A percentile compares a stretch with the other conserved stretches of the same genome.
phyloP scores from a whole-genome alignment of 2,329 filamentous ascomycete genomes.

The Teratosphaeria destructans region DNA sequence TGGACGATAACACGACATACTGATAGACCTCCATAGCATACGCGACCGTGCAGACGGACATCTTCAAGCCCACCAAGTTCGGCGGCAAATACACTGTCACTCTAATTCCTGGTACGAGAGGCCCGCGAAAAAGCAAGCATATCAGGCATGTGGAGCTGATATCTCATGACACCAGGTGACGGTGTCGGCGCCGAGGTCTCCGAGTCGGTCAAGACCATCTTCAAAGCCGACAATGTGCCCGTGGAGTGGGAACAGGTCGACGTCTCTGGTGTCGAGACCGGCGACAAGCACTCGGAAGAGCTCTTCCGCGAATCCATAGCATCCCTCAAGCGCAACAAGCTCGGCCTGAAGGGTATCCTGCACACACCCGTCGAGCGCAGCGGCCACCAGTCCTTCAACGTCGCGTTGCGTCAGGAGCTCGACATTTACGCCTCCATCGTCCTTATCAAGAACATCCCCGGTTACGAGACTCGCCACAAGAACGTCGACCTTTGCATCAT shows the following conservation, averaged over 20 bases:
- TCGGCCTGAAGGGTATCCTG: slow-evolving; percentile 96
- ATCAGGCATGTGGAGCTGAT: slow-evolving; percentile 1
- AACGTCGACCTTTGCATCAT: slow-evolving; percentile 98
- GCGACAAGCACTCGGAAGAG: slow-evolving; percentile 80
- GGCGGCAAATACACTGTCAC: slow-evolving; percentile 99
- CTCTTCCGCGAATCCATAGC: slow-evolving; percentile 92
- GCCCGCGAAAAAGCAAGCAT: slow-evolving; percentile 14
- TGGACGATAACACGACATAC: slow-evolving; percentile 5
- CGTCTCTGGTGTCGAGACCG: slow-evolving; percentile 79
- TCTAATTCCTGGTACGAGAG: slow-evolving; percentile 70
- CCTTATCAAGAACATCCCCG: slow-evolving; percentile 98
- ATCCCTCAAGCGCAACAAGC: slow-evolving; percentile 95
- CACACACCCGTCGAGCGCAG: slow-evolving; percentile 95
- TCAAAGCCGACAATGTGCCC: slow-evolving; percentile 98
- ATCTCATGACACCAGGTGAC: slow-evolving; percentile 47
- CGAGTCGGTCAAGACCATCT: slow-evolving; percentile 96
- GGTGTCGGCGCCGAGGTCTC: slow-evolving; percentile 97
- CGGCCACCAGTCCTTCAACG: slow-evolving; percentile 98
- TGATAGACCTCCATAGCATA: slow-evolving; percentile 37
- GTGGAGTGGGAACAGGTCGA: slow-evolving; percentile 99
- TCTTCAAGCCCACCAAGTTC: slow-evolving; percentile 98
- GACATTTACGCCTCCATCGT: slow-evolving; percentile 98
- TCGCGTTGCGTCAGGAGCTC: slow-evolving; percentile 95
- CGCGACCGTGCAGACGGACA: slow-evolving; percentile 73
- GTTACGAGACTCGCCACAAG: slow-evolving; percentile 94